Conservation (phyloP, 768 basidiomycete species). For the Boletales sp. region DNA sequence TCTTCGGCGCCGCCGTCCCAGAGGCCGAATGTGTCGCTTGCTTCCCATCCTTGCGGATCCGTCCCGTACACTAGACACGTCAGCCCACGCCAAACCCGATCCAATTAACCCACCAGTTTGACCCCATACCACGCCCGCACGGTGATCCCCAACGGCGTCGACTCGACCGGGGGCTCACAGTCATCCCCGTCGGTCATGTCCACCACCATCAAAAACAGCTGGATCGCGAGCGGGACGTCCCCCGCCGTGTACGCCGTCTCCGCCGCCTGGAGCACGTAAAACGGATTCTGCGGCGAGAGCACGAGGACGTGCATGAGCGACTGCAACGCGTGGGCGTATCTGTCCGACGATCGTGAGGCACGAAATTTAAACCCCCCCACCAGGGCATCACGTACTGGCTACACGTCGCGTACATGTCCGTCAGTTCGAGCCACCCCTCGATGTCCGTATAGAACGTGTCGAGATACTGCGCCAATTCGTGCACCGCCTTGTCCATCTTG, state of each 20-base stretch:
- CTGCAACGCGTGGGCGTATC: constrained; percentile 70
- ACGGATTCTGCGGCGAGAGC: constrained; percentile 82
- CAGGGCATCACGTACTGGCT: constrained; percentile 52
- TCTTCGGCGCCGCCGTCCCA: constrained; percentile 52
- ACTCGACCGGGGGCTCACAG: constrained; percentile 48
- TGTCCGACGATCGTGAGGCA: constrained; percentile 24
- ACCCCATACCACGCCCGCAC: constrained; percentile 82
- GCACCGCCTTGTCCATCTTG: constrained; percentile 60
- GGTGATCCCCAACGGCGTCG: constrained; percentile 46
- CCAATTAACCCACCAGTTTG: constrained; percentile 55
- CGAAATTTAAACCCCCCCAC: no score
- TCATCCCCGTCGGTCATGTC: constrained; percentile 73
- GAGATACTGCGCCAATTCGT: constrained; percentile 67
- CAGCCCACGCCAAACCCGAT: no score
- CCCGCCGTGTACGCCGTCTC: constrained; percentile 83
- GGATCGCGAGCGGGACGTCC: constrained; percentile 72
- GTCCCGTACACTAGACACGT: constrained; percentile 52
- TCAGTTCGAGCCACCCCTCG: constrained; percentile 86
- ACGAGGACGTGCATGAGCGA: constrained; percentile 79
- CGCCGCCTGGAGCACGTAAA: constrained; percentile 78
- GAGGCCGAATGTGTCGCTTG: constrained; percentile 48
- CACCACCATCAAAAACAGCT: constrained; percentile 72
- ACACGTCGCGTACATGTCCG: constrained; percentile 71
- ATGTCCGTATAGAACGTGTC: constrained; percentile 88
- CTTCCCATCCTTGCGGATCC: constrained; percentile 42